These are phyloP conservation scores for Lichtheimia ramosa DNA, from an alignment of 371 early-diverging fungal species.

Conservation along the genomic window DNA sequence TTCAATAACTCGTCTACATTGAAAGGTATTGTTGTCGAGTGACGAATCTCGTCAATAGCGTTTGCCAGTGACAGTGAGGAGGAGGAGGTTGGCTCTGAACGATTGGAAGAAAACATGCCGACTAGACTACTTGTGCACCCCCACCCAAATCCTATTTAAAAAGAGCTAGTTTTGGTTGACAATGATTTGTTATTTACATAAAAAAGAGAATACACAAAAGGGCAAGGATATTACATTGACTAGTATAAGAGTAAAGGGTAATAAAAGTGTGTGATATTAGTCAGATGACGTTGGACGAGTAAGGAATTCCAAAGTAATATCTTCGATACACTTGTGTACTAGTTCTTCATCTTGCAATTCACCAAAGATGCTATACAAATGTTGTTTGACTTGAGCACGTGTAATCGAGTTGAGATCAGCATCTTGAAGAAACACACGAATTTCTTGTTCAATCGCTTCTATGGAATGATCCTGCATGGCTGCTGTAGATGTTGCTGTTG, in stretches of 20 bases:
- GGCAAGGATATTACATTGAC: no score
- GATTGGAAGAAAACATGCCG: no score
- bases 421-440: slow-evolving; percentile 20
- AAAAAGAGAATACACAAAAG: no score
- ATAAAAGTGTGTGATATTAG: neutral
- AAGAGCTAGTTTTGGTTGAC: no score
- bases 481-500: neutral
- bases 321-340: slow-evolving; percentile 27
- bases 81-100: no score
- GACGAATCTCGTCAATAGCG: no score
- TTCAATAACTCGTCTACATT: no score
- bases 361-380: slow-evolving; percentile 25
- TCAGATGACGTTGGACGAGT: neutral
- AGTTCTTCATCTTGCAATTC: slow-evolving; percentile 17
- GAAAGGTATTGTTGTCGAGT: no score
- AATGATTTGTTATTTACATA: no score
- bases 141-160: no score
- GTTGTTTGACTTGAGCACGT: slow-evolving; percentile 35
- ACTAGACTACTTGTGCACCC: no score
- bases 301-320: slow-evolving; percentile 23
- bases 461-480: neutral
- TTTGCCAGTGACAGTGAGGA: no score
- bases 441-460: slow-evolving; percentile 15
- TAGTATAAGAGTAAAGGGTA: neutral
- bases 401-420: slow-evolving; percentile 33